These are phyloP conservation scores for Metarhizium humberi DNA, from an alignment of 2,329 filamentous ascomycete genomes.

Conservation along the genomic window DNA sequence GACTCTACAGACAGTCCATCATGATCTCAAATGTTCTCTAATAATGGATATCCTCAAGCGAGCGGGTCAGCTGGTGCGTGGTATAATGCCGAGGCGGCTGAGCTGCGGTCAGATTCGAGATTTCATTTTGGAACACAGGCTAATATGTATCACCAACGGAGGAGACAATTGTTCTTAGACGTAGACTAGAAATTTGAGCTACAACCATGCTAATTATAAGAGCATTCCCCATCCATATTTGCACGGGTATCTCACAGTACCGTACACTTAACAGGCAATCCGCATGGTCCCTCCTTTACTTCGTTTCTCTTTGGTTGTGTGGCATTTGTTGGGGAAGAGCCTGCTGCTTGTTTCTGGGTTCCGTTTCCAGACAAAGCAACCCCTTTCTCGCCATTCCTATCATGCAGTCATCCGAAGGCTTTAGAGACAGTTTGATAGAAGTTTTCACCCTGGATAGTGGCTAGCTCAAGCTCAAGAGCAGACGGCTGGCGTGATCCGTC, in stretches of 20 bases:
- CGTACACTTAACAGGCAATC: background rate
- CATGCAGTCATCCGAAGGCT: conserved; percentile 72
- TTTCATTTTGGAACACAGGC: too few relatives aligned
- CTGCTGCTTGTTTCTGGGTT: background rate
- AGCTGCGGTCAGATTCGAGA: too few relatives aligned
- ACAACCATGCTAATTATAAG: background rate
- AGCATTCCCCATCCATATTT: background rate
- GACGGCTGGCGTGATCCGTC: conserved; percentile 82
- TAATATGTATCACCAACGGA: too few relatives aligned
- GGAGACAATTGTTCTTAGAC: too few relatives aligned
- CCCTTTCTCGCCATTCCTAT: conserved; percentile 21
- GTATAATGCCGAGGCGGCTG: too few relatives aligned
- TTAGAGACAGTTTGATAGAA: conserved; percentile 75
- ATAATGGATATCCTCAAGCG: too few relatives aligned
- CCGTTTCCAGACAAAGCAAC: background rate
- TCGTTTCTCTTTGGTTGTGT: background rate
- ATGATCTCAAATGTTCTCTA: too few relatives aligned
- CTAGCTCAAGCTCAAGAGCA: conserved; percentile 66
- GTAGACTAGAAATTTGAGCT: background rate
- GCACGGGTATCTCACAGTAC: background rate
- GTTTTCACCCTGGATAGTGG: conserved; percentile 69
- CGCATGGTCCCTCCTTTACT: background rate
- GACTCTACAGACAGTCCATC: too few relatives aligned
- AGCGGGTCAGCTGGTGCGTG: too few relatives aligned
- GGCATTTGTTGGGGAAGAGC: background rate